phyloP scores from a whole-genome alignment of 208 protist genomes.

The Herpetomonas tarakana region DNA sequence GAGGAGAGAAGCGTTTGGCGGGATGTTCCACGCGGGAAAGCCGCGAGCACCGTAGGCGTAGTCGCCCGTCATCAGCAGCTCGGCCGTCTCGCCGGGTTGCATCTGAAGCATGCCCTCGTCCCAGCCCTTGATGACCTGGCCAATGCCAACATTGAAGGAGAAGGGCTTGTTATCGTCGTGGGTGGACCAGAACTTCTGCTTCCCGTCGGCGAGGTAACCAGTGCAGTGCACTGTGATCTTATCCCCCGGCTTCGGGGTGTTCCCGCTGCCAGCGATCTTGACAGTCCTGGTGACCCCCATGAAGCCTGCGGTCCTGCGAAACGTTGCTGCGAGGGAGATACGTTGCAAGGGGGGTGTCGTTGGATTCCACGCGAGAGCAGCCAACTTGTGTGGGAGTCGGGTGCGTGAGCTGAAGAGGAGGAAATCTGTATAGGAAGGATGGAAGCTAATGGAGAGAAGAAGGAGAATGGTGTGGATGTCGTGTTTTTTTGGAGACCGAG shows the following conservation, averaged over 20 bases:
- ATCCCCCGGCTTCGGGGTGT: constrained; percentile 53
- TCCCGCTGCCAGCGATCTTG: constrained; percentile 59
- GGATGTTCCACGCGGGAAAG: constrained; percentile 90
- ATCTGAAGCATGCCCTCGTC: constrained; percentile 93
- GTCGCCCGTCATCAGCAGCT: constrained; percentile 77
- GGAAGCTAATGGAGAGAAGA: too few relatives aligned
- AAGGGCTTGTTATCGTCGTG: constrained; percentile 87
- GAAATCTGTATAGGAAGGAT: too few relatives aligned
- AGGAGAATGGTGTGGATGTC: too few relatives aligned
- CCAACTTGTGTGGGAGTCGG: too few relatives aligned
- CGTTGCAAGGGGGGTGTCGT: too few relatives aligned
- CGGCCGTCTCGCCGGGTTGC: constrained; percentile 71
- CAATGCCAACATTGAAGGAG: constrained; percentile 86
- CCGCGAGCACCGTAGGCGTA: constrained; percentile 84
- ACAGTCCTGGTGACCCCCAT: constrained; percentile 80
- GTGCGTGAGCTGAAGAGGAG: too few relatives aligned
- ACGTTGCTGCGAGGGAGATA: not conserved
- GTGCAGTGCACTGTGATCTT: constrained; percentile 88
- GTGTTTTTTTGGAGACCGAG: too few relatives aligned
- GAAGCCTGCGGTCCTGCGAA: constrained; percentile 1
- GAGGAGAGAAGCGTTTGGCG: constrained; percentile 65
- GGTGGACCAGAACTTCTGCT: constrained; percentile 91
- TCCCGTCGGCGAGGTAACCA: constrained; percentile 79
- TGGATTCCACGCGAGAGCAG: too few relatives aligned
- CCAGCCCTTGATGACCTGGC: constrained; percentile 95